Evolutionary conservation across 129 eudicot genomes (phyloP).

Genomic region (Artemisia tridentata): DNA sequence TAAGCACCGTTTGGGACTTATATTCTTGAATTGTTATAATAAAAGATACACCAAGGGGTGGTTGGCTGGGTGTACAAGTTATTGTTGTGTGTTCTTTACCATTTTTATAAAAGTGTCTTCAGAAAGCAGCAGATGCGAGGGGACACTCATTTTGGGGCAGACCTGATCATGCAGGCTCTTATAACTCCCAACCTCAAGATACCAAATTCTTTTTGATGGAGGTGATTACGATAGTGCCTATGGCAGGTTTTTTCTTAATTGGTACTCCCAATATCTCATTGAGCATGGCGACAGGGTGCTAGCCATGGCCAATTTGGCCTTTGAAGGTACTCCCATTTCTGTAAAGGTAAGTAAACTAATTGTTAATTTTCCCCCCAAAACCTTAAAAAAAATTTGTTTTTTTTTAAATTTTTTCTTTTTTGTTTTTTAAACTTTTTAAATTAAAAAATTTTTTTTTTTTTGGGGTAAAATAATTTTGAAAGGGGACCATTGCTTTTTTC

Average conservation of each 20-base stretch:
- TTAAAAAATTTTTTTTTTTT: no score
- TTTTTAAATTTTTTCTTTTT: no score
- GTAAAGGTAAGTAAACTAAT: conserved; percentile 53
- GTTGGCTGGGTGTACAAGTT: no score
- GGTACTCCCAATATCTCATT: conserved; percentile 64
- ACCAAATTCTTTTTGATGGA: conserved; percentile 66
- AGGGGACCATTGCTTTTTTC: no score
- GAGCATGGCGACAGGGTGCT: conserved; percentile 78
- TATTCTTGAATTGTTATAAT: no score
- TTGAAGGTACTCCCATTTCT: conserved; percentile 61
- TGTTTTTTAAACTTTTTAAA: no score
- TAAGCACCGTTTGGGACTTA: no score
- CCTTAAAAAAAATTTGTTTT: no score
- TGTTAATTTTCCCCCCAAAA: no score
- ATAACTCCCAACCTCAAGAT: conserved; percentile 73
- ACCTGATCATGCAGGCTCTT: conserved; percentile 78
- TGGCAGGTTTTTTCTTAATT: conserved; percentile 78
- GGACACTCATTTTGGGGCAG: conserved; percentile 82
- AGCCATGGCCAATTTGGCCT: conserved; percentile 68
- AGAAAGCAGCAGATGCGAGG: conserved; percentile 63
- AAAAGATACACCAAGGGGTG: no score
- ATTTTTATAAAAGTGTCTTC: conserved; percentile 32
- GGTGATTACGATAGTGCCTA: conserved; percentile 74
- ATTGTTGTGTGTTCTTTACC: no score
- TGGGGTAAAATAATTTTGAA: no score